Conservation (phyloP, 805 yeast species). For the Lipomyces japonicus region DNA sequence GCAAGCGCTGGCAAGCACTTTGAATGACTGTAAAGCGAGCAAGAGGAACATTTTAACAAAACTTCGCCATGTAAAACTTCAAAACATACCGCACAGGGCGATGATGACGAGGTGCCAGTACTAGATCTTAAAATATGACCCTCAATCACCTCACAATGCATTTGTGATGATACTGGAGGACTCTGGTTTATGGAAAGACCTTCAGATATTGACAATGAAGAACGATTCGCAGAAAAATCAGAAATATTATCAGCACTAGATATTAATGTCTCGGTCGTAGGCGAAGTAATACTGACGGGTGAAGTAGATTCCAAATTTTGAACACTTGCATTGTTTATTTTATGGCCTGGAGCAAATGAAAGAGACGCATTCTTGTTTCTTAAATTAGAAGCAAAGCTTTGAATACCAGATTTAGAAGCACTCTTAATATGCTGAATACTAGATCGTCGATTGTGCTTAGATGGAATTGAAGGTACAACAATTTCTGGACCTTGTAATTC, state of each 20-base stretch:
- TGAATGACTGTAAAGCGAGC: conserved; percentile 10
- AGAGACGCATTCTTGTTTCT: neutral
- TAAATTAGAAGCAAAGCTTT: neutral
- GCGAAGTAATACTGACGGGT: neutral
- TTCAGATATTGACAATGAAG: neutral
- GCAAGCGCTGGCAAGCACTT: conserved; percentile 5
- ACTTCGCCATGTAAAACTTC: neutral
- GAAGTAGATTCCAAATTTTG: neutral
- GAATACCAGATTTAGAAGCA: neutral
- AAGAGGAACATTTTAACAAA: conserved; percentile 8
- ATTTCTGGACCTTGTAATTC: conserved; percentile 1
- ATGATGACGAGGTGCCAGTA: neutral
- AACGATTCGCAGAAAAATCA: neutral
- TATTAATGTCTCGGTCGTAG: neutral
- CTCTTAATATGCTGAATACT: neutral
- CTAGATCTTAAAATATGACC: conserved; percentile 15
- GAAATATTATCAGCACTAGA: neutral
- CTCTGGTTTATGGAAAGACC: neutral
- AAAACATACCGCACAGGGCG: conserved; percentile 11
- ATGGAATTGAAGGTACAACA: neutral
- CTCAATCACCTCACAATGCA: conserved; percentile 1
- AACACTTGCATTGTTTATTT: neutral
- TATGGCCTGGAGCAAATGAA: neutral
- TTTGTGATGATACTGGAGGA: neutral
- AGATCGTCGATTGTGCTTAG: neutral